Evolutionary conservation across 2,329 filamentous ascomycete species (phyloP).

Genomic region (Calonectria ilicicola): DNA sequence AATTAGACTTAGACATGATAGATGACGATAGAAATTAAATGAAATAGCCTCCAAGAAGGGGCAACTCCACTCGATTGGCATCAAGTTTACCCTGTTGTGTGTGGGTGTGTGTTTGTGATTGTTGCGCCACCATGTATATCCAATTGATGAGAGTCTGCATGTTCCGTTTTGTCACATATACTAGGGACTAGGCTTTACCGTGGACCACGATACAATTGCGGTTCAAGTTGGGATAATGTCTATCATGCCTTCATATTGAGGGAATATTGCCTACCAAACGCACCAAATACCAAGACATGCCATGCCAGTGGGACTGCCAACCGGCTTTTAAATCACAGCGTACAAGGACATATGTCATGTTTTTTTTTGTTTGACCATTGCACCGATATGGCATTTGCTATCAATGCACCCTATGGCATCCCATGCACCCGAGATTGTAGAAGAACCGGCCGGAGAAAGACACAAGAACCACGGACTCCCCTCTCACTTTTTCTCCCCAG

Average conservation of each 20-base stretch:
- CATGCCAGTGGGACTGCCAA: conserved; percentile 6
- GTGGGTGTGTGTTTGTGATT: neutral
- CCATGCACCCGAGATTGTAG: conserved; percentile 57
- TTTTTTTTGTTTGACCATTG: conserved; percentile 46
- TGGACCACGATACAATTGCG: neutral
- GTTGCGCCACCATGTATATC: neutral
- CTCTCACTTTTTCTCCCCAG: conserved; percentile 43
- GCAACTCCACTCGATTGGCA: neutral
- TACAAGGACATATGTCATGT: conserved; percentile 28
- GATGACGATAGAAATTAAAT: conserved; percentile 33
- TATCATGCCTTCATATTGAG: conserved; percentile 22
- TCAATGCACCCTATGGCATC: conserved; percentile 57
- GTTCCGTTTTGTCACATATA: neutral
- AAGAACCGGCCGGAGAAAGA: conserved; percentile 57
- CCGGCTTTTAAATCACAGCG: conserved; percentile 33
- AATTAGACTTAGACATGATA: conserved; percentile 32
- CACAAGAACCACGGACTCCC: conserved; percentile 57
- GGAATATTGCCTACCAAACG: conserved; percentile 26
- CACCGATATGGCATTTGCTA: conserved; percentile 52
- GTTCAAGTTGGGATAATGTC: conserved; percentile 4
- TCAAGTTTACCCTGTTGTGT: neutral
- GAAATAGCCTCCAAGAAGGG: conserved; percentile 17
- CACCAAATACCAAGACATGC: conserved; percentile 12
- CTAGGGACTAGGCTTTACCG: neutral
- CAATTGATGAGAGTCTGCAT: neutral